Base-by-base conservation (phyloP, 495 filamentous ascomycete genomes). In the Pseudoneurospora amorphoporcata region DNA sequence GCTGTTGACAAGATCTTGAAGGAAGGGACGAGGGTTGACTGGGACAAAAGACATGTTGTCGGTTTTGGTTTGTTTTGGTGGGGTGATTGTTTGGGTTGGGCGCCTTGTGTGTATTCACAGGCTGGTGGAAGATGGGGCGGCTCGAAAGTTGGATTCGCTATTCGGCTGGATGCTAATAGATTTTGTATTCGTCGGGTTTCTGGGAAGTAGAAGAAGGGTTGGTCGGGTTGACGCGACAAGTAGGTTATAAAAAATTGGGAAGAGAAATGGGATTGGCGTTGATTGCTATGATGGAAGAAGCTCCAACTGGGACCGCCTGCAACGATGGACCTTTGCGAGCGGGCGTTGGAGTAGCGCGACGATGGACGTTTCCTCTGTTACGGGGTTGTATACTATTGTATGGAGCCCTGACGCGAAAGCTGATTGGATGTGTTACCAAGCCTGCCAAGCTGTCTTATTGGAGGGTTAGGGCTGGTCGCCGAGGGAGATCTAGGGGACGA, bases 1-100 rank as follows among this genome's bases (percentile, higher is more conserved):
- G 81, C 94, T 89, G 85, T 96, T 92, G 85, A 99, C 91, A 37
- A 79, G 77, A 61, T 80, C 79, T 70, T 78, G 80, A 5, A 80
- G 79, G 70, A 80, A 80, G 53, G 79, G 79, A 41, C 79, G 76
- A 39, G 79, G 79, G 75, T 80, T 80, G 58, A 80, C 69, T 39
- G 79, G 79, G 58, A 80, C 79, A 74, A 80, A 79, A 53, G 72
- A 73, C 77, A 77, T 80, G 40, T 69, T 77, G 6, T 70, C 39
- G 38, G n/a, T 42, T 38, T 19, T 3, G 29, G 2, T 58, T 58
- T 29, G 47, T 47, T 47, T 9, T 47, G 10, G 4, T 14, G 2
- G 7, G 17, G 8, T 53, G 47, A 10, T 47, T 9, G 43, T 19
- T 58, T 32, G 23, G 10, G 23, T 58, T 10, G 23, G 47, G 53